Evolutionary conservation across 2,329 filamentous ascomycete genomes (phyloP), one percentile per base, ranked within the genome.

Genomic region (Microcyclospora tardicrescens): DNA sequence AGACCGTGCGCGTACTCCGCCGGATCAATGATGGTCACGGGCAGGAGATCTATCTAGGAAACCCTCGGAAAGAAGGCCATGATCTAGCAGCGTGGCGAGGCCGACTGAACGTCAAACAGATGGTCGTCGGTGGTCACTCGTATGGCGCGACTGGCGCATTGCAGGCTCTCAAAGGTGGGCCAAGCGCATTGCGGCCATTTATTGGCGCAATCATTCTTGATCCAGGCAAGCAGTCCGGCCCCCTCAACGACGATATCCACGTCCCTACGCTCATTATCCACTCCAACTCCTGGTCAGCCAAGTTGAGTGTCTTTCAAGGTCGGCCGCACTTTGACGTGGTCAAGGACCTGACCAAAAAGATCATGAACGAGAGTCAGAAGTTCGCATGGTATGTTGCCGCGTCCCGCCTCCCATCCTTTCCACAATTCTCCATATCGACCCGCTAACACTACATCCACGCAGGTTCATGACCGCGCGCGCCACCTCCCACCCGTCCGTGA

Each of bases 371-470:
- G 41, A 57, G 67, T 39, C 57, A 63, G 11, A 63, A 65, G 24
- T 50, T 44, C 6, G 56, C 53, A 2, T 68, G 65, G 64, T 66
- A 66, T 46, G 55, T 63, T 49, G 67, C 64, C 1, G 47, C 62
- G 3, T 49, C 67, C 64, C 1, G 47, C 62, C 5, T 51, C 54
- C 47, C 54, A 54, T 43, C 57, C 45, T 2, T 44, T 74, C 0
- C 78, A 81, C 49, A 75, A 77, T 0, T 74, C 69, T 9, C 72
- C 79, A n/a, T 14, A 79, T 77, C 0, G 78, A 81, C 50, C 77
- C 77, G 12, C 76, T 77, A 0, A 61, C 81, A 2, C 66, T 82
- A 6, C 69, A 79, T 43, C 77, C 77, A 0, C 59, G 5, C 19
- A 24, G 19, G 19, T 66, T 67, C 46, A 55, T 64, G 50, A 67